Evolutionary conservation across 2,329 filamentous ascomycete species (phyloP), one percentile per base, ranked within the genome.

Genomic region (Hymenotorrendiella dingleyae): DNA sequence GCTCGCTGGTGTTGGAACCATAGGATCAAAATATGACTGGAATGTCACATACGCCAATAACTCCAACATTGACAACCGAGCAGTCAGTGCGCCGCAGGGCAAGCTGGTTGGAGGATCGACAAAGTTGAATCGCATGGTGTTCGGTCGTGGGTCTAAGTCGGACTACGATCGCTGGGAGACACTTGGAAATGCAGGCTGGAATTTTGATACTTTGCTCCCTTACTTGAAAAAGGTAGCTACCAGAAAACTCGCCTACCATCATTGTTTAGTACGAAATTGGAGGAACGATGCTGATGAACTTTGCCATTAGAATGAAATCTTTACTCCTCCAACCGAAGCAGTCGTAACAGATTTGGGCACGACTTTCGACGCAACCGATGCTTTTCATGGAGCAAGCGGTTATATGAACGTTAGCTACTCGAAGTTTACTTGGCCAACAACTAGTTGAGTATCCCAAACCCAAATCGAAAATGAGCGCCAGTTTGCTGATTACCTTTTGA

Each of bases 141-240:
- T 40, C 14, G 20, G 19, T n/a, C 19, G 38, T 3, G 38, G 38
- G 6, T 4, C 17, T 2, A 27, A 32, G 27, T 27, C 26, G 8
- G 38, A 40, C 20, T 40, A 40, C 23, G 38, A 40, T 20, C 26
- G 27, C 17, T 40, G 38, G 38, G 38, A 33, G 22, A 32, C 12
- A 14, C 28, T 32, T 16, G 28, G 28, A 10, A 33, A 40, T 33
- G 21, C 38, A 7, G 38, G 29, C 3, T 40, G 38, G 38, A 14
- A 16, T 21, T 40, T 27, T 27, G 20, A 40, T 3, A 21, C n/a
- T 14, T 33, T 40, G 10, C n/a, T 40, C 16, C 38, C 38, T 19
- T 34, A 40, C n/a, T 40, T 40, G 11, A 40, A 40, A n/a, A 40
- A 40, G 27, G 38, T 40, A 21, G 12, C 4, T 36, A 17, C 9